Evolutionary conservation across 768 basidiomycete species (phyloP), one percentile per base, ranked within the genome.

Genomic region (Coprinopsis strossmayeri): DNA sequence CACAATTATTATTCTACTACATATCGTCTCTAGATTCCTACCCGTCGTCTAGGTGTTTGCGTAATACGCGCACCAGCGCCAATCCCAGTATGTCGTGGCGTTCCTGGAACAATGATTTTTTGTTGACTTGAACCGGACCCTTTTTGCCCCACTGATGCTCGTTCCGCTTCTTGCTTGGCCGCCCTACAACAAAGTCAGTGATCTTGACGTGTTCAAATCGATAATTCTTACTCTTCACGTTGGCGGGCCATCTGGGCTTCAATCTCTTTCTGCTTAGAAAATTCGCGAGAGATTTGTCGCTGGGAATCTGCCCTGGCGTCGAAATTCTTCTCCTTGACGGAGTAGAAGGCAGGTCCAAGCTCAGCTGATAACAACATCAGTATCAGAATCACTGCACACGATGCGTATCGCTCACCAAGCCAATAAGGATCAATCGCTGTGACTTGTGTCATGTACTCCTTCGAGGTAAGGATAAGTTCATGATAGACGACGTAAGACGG

Each of bases 361-460:
- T 96, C 92, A 57, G 94, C 93, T 92, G 57, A 18, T 52, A 51
- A 37, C 24, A 7, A 32, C 32, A 27, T 55, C 38, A 57, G 53
- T 7, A 51, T 34, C 0, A 3, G 20, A 45, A 20, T 18, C 23
- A 27, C 17, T 39, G 2, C 34, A 26, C 9, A 21, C 46, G 26
- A 26, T 30, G 5, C 5, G 3, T 24, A 35, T 21, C 24, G 62
- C 75, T 61, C 66, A 90, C 92, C 93, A 28, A 98, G 78, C 96
- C 96, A 99, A 66, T 93, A 93, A 2, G 96, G 84, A 61, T 98
- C 93, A 53, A 98, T 88, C 0, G 95, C 83, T 2, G 96, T 97
- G n/a, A 99, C 96, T 64, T 93, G 92, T 15, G 94, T 95, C 94
- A 97, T 96, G 69, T 99, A 99, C 66, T 91, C 86, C 61, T 94